phyloP scores from a whole-genome alignment of 73 alveolate species.

The Paramecium pentaurelia region DNA sequence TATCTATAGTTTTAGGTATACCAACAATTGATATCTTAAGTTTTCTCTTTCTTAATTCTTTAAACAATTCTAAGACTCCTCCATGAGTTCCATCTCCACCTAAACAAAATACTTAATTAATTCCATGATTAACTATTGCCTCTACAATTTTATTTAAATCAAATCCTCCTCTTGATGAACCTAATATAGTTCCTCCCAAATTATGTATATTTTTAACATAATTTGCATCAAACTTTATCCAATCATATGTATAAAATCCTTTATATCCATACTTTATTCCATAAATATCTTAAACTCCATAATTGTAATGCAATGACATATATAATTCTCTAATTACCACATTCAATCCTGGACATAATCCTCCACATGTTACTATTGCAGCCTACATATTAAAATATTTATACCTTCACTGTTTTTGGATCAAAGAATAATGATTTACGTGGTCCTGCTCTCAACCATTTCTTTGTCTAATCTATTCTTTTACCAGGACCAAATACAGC shows the following conservation, averaged over 20 bases:
- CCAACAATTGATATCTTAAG: constrained; percentile 88
- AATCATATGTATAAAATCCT: constrained; percentile 88
- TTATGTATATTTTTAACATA: constrained; percentile 88
- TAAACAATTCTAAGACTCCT: constrained; percentile 80
- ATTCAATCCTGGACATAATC: constrained; percentile 98
- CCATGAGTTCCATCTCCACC: constrained; percentile 99
- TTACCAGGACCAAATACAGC: constrained; percentile 58
- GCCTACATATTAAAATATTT: constrained; percentile 63
- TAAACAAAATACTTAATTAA: constrained; percentile 86
- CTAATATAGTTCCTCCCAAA: constrained; percentile 95
- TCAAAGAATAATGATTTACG: constrained; percentile 86
- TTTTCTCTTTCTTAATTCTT: constrained; percentile 69
- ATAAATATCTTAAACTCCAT: constrained; percentile 86
- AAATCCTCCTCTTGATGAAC: constrained; percentile 92
- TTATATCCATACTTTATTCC: constrained; percentile 96
- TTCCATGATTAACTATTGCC: constrained; percentile 68
- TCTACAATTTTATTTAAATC: constrained; percentile 81
- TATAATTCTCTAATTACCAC: constrained; percentile 97
- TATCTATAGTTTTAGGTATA: constrained; percentile 98
- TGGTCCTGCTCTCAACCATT: constrained; percentile 92
- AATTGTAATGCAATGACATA: constrained; percentile 90
- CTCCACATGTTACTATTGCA: constrained; percentile 99
- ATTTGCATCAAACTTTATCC: constrained; percentile 80
- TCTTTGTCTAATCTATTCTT: constrained; percentile 54
- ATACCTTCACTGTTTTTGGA: constrained; percentile 80